Base-by-base conservation (phyloP, 495 filamentous ascomycete genomes). In the Penicillium mononematosum region DNA sequence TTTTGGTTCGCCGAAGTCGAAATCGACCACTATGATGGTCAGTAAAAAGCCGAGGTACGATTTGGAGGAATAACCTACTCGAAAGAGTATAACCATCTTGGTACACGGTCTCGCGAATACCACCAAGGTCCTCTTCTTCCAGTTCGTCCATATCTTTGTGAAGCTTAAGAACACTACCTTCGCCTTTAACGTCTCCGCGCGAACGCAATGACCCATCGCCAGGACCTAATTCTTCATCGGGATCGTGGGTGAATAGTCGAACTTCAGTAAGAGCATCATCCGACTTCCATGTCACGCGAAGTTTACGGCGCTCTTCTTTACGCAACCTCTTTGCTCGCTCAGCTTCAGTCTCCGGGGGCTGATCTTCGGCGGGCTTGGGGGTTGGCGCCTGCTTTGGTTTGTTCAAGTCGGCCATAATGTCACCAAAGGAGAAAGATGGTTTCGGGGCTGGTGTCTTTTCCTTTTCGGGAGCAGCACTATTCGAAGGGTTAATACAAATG, bases 111-210 rank as follows among this genome's bases (percentile, higher is more conserved):
- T 84, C 83, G 5, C 67, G 71, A 38, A 76, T 65, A 41, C 67
- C 69, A 55, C 76, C 74, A 17, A 85, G 85, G 4, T 91, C 88
- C 25, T 90, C 88, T 17, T 89, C 88, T 32, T 87, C 88, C 1
- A 85, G 68, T 2, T 82, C 75, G 38, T 82, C 81, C 63, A 83
- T 65, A 49, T 85, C 82, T 62, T 76, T 79, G 60, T 86, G 86
- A 52, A 88, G 81, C 69, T 91, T 94, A 61, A 94, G 82, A 67
- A 89, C 87, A 58, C 87, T 87, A 31, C 91, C 90, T 74, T 96
- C 92, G 19, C 81, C 82, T 29, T 84, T 84, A 47, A 87, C 83
- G 59, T 92, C 89, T 38, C 82, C 81, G 2, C 81, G 83, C 71
- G 92, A 87, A 38, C 85, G 81, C 34, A 85, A 71, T 71, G 85